phyloP scores from a whole-genome alignment of 306 rosid species.

The Prunus dulcis region DNA sequence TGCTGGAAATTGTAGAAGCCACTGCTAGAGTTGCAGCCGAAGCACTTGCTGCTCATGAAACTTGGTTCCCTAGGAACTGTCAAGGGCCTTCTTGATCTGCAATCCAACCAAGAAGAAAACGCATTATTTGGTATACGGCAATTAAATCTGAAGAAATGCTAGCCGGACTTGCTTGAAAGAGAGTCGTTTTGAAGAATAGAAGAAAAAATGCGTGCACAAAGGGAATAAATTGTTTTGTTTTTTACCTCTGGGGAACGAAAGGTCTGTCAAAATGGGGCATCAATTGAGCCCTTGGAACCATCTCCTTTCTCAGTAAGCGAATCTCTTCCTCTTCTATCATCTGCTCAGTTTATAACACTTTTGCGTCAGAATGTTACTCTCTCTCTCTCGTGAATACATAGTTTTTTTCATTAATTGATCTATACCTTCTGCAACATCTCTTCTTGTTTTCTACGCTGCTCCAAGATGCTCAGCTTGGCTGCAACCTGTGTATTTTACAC shows the following conservation, averaged over 20 bases:
- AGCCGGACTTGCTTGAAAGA: too few species aligned
- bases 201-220: neutral
- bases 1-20: conserved; percentile 53
- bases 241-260: conserved; percentile 83
- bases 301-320: conserved; percentile 84
- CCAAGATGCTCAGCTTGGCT: conserved; percentile 59
- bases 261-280: conserved; percentile 95
- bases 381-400: too few species aligned
- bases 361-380: neutral
- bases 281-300: conserved; percentile 94
- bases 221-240: neutral
- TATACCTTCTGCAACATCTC: conserved; percentile 68
- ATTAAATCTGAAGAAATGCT: too few species aligned
- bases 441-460: conserved; percentile 63
- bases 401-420: too few species aligned
- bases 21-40: conserved; percentile 35
- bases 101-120: neutral
- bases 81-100: conserved; percentile 71
- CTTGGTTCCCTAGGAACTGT: conserved; percentile 77
- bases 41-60: conserved; percentile 50
- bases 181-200: neutral
- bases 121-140: too few species aligned
- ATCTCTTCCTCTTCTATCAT: conserved; percentile 93
- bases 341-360: conserved; percentile 33
- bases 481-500: conserved; percentile 48